A percentile compares a stretch with the other conserved stretches of the same genome.
Conservation (phyloP, 2,329 filamentous ascomycete species). For the Penicillium sclerotigenum region DNA sequence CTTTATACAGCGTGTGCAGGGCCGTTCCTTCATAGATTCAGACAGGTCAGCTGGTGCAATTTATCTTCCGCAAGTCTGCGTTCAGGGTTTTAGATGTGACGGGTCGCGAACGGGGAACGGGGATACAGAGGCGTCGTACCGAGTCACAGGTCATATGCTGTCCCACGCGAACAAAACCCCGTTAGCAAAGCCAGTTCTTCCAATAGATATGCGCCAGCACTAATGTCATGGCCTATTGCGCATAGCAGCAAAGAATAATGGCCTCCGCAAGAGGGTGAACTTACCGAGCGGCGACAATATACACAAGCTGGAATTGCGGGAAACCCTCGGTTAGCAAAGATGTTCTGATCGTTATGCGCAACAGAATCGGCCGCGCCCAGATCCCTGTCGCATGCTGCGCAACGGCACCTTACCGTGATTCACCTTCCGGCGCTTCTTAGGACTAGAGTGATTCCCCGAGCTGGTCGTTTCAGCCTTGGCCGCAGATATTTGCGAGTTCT, state of each 20-base stretch:
- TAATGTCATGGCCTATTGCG: constrained; percentile 1
- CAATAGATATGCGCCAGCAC: constrained; percentile 7
- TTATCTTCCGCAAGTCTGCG: constrained; percentile 8
- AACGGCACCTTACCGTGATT: constrained; percentile 68
- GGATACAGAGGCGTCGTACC: constrained; percentile 53
- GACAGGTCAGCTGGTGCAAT: constrained; percentile 20
- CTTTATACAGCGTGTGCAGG: constrained; percentile 96
- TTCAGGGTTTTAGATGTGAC: constrained; percentile 25
- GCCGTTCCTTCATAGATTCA: constrained; percentile 67
- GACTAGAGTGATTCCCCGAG: constrained; percentile 49
- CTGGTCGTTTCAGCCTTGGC: constrained; percentile 35
- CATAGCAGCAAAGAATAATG: constrained; percentile 22
- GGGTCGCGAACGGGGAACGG: constrained; percentile 15
- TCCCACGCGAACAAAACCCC: constrained; percentile 43
- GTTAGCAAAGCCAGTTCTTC: constrained; percentile 46
- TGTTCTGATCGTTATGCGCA: constrained; percentile 17
- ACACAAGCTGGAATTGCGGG: constrained; percentile 66
- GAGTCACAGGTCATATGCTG: constrained; percentile 92
- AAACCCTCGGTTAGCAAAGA: constrained; percentile 25
- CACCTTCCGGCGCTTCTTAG: constrained; percentile 83
- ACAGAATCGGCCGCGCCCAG: constrained; percentile 11
- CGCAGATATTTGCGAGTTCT: constrained; percentile 28
- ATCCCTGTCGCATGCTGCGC: constrained; percentile 29
- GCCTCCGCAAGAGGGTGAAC: constrained; percentile 38
- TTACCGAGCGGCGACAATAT: constrained; percentile 87